A percentile compares a stretch with the other conserved stretches of the same genome.
These are phyloP conservation scores for Dactylellina parvicollis DNA, from an alignment of 2,329 filamentous ascomycete genomes.

Conservation along the genomic window DNA sequence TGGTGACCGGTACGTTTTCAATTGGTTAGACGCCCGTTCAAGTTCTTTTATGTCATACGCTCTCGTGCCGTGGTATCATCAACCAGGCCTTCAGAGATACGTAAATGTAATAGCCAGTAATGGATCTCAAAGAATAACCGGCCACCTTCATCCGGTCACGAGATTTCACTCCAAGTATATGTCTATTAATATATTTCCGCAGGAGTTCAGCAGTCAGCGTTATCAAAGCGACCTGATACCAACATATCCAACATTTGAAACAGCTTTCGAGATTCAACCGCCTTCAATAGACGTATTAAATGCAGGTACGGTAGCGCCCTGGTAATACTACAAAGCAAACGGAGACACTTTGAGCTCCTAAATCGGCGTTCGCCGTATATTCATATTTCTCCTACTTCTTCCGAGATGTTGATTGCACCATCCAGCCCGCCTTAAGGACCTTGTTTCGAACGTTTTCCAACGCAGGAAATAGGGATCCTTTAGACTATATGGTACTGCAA, in stretches of 20 bases:
- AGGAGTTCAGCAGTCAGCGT: too few species aligned
- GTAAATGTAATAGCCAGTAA: too few species aligned
- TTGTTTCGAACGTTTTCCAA: background rate
- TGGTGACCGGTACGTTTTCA: too few species aligned
- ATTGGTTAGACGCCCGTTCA: too few species aligned
- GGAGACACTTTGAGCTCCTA: slow-evolving; percentile 20
- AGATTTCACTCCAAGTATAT: too few species aligned
- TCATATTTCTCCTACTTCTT: background rate
- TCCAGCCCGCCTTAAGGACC: slow-evolving; percentile 5
- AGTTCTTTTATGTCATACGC: too few species aligned
- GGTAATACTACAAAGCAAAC: background rate
- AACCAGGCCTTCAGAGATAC: too few species aligned
- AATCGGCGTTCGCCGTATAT: background rate
- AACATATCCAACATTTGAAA: slow-evolving; percentile 27
- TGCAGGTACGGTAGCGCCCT: slow-evolving; percentile 11
- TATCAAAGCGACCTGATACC: background rate
- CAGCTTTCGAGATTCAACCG: too few species aligned
- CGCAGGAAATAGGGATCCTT: slow-evolving; percentile 19
- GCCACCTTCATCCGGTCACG: too few species aligned
- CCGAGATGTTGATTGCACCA: slow-evolving; percentile 6
- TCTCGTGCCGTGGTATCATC: too few species aligned
- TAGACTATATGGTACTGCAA: slow-evolving; percentile 6
- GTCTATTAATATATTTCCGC: too few species aligned
- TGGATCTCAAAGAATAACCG: too few species aligned
- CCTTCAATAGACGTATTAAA: slow-evolving; percentile 2